Base-by-base conservation (phyloP, 2,329 filamentous ascomycete species). In the Pseudogymnoascus sp. region DNA sequence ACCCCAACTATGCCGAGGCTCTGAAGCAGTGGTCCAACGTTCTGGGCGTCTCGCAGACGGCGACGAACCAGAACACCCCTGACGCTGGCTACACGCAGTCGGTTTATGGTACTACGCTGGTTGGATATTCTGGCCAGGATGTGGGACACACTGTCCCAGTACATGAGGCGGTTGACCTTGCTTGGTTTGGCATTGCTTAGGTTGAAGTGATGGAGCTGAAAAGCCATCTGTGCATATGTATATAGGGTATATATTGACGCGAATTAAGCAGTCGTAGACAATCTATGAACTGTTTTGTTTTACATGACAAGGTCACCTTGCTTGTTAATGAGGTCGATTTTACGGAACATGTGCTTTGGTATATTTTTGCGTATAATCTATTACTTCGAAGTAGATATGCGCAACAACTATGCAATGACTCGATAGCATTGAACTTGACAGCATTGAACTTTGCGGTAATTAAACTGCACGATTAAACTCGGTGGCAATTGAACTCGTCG, bases 1-100 rank as follows among this genome's bases (percentile, higher is more conserved):
- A 75, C 36, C 71, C 75, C 31, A 77, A 79, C 69, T 75, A 75
- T 67, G 71, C 72, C 63, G 78, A 80, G 69, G 74, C 75, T 14
- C 67, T 80, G 63, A 79, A 80, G 71, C 75, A 80, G 67, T 80
- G 79, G 79, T 77, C 77, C 14, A 75, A 78, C 48, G 79, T 84
- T 6, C 74, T 79, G 21, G 78, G 78, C 10, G 48, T 57, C 3
- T 13, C 48, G 10, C 14, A 8, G 25, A 57, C 48, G 25, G 48
- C 14, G 10, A 57, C 48, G 10, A 57, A 68, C 54, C 68, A 72
- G 6, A 66, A 73, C 63, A 69, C 68, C 28, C 72, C 73, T 4
- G 65, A 69, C 6, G n/a, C 34, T 1, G 68, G 67, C 4, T 77
- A 75, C 45, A 75, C 74, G 6, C 68, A 75, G 65, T 69, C 70